Evolutionary conservation across 2,329 filamentous ascomycete genomes (phyloP), one percentile per base, ranked within the genome.

Genomic region (Sordariomycetes sp.): DNA sequence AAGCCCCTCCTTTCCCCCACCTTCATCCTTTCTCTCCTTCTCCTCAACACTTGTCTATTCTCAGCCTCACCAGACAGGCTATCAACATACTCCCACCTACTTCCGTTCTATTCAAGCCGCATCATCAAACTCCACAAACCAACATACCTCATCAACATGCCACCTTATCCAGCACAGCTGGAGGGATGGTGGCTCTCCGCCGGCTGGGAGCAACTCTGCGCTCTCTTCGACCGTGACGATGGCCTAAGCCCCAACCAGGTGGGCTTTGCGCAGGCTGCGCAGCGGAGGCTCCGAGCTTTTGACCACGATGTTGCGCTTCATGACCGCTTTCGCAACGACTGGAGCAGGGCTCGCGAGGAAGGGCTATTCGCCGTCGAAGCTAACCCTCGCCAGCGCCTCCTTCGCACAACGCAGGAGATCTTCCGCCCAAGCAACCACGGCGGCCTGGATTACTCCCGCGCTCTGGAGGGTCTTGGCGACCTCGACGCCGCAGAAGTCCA

Each of bases 401-500:
- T 36, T n/a, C 42, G 47, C 16, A 42, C 47, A 11, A 38, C 43
- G 2, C 30, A 39, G 11, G 32, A 26, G 30, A 48, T 57, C 19
- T 60, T 61, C 34, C 46, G 34, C 12, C 42, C 37, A 6, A 26
- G 37, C 1, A 38, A 46, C n/a, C 36, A 50, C 23, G 51, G 49
- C 11, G 55, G 52, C 3, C 44, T 57, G n/a, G 37, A 51, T 30
- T 23, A 38, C 10, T 30, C 36, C 7, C 38, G 32, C 3, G 49
- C 44, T 3, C 48, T 61, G 34, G 44, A 51, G 10, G 58, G 50
- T 1, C 42, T 61, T 3, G 51, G 44, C 2, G 45, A 45, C 18
- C 42, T 61, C 5, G 54, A 59, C 36, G 42, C 45, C 9, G 44
- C 55, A 31, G 58, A 61, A 34, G 36, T 46, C 21, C 53, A 57